Evolutionary conservation across 2,329 filamentous ascomycete genomes (phyloP).

Genomic region (Aureobasidium lini): DNA sequence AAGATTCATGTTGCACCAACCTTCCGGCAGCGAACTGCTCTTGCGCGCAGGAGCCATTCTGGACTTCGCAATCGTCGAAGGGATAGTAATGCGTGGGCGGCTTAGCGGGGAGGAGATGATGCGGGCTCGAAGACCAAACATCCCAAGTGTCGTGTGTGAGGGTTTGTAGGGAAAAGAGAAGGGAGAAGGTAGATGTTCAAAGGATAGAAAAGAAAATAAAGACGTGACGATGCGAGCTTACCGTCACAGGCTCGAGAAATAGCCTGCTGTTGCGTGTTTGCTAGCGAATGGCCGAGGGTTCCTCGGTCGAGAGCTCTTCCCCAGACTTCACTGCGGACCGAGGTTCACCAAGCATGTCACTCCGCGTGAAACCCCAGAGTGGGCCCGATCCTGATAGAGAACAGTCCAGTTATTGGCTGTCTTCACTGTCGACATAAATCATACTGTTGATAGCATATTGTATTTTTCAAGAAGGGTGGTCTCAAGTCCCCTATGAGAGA

Average conservation of each 20-base stretch:
- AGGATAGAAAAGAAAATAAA: conserved; percentile 3
- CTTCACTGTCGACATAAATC: too few species aligned
- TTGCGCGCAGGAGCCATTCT: conserved; percentile 31
- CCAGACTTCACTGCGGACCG: background rate
- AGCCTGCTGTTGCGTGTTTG: background rate
- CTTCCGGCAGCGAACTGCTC: conserved; percentile 39
- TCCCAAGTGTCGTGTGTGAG: conserved; percentile 12
- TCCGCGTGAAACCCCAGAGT: background rate
- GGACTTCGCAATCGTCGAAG: background rate
- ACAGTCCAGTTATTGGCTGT: background rate
- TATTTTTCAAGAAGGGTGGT: too few species aligned
- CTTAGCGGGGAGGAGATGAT: conserved; percentile 11
- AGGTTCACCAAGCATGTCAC: background rate
- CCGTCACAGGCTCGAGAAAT: conserved; percentile 1
- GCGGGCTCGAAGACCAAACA: conserved; percentile 14
- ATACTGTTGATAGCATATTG: too few species aligned
- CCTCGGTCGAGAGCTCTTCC: conserved; percentile 5
- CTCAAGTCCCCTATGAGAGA: too few species aligned
- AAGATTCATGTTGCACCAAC: conserved; percentile 25
- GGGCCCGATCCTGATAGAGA: background rate
- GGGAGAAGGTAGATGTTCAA: background rate
- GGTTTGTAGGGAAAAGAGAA: background rate
- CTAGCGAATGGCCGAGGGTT: background rate
- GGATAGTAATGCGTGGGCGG: conserved; percentile 13
- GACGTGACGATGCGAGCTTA: background rate